Evolutionary conservation across 495 filamentous ascomycete species (phyloP).

Genomic region (Neurospora sp.): DNA sequence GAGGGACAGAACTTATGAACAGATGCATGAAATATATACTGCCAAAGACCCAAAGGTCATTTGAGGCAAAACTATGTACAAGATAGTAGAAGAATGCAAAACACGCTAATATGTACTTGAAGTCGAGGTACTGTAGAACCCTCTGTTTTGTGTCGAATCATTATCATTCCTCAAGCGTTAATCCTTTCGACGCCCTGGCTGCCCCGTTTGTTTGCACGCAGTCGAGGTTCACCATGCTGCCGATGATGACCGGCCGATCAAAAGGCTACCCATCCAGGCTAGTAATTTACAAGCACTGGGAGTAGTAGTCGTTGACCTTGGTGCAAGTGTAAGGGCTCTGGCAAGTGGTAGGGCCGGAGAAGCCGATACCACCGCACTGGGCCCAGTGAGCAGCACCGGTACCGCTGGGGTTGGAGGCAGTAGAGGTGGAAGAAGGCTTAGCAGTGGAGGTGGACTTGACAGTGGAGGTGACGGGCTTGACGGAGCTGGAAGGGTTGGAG

Average conservation of each 20-base stretch:
- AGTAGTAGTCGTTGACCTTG: conserved; percentile 26
- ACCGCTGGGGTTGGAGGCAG: conserved; percentile 4
- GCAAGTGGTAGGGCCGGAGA: conserved; percentile 32
- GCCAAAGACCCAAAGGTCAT: background rate
- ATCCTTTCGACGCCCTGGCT: background rate
- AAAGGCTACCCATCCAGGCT: background rate
- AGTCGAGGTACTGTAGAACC: background rate
- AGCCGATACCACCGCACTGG: conserved; percentile 41
- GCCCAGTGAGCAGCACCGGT: conserved; percentile 15
- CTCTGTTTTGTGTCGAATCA: background rate
- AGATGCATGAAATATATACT: background rate
- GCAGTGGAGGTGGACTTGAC: conserved; percentile 5
- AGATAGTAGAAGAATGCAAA: background rate
- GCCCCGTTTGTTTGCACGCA: background rate
- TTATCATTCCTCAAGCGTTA: background rate
- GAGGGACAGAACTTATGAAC: background rate
- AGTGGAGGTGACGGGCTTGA: conserved; percentile 6
- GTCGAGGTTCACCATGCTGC: background rate
- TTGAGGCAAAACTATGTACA: background rate
- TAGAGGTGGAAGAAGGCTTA: conserved; percentile 6
- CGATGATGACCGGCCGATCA: background rate
- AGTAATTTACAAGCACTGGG: conserved; percentile 28
- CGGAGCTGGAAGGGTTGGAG: conserved; percentile 4
- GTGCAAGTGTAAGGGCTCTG: conserved; percentile 23
- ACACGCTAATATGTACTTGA: background rate